phyloP scores from a whole-genome alignment of 139 green algal genomes.

The Zygnema circumcarinatum region DNA sequence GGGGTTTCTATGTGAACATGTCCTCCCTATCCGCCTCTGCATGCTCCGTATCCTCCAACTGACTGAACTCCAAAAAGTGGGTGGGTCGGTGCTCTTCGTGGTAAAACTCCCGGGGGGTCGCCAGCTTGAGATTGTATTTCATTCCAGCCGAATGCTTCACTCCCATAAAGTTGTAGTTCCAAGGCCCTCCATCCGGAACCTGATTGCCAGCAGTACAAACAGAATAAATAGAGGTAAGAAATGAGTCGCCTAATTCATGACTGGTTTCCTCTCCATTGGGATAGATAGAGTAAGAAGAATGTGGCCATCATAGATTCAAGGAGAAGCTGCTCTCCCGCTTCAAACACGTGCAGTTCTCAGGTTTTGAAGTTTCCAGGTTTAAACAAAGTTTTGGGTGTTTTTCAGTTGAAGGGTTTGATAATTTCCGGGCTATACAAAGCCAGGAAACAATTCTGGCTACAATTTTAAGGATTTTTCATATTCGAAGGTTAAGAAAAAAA shows the following conservation, averaged over 20 bases:
- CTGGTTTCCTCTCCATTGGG: not conserved
- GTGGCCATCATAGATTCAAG: not conserved
- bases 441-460: too few species aligned
- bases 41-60: slow-evolving; percentile 81
- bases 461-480: too few species aligned
- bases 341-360: too few species aligned
- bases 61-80: slow-evolving; percentile 98
- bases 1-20: slow-evolving; percentile 69
- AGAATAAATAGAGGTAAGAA: slow-evolving; percentile 17
- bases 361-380: too few species aligned
- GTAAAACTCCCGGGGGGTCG: slow-evolving; percentile 95
- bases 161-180: slow-evolving; percentile 99
- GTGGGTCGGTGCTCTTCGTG: slow-evolving; percentile 84
- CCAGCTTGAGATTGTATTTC: slow-evolving; percentile 87
- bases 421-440: too few species aligned
- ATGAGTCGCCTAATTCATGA: not conserved
- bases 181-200: slow-evolving; percentile 71
- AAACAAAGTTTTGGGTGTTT: too few species aligned
- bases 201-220: slow-evolving; percentile 31
- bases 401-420: too few species aligned
- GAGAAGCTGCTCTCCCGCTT: too few species aligned
- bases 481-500: too few species aligned
- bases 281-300: not conserved
- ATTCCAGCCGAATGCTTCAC: slow-evolving; percentile 76
- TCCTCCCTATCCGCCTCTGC: slow-evolving; percentile 91